Evolutionary conservation across 257 asterid species (phyloP).

Genomic region (Solanum sitiens): DNA sequence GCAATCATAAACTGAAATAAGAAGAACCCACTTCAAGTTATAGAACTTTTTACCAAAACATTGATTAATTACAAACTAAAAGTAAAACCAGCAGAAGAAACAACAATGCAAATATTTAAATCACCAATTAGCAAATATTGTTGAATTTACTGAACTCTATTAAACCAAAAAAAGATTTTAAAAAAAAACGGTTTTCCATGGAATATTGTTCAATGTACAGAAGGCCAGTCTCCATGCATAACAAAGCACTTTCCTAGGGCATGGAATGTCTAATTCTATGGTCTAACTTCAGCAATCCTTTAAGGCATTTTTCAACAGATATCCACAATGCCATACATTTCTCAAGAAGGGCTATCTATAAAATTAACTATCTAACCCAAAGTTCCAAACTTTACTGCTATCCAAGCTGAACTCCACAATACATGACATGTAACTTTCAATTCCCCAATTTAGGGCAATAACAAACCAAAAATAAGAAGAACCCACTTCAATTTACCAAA

Average conservation of each 20-base stretch:
- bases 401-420: not conserved
- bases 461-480: not conserved
- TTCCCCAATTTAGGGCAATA: not conserved
- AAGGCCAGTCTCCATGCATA: not conserved
- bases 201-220: not conserved
- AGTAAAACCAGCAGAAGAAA: not conserved
- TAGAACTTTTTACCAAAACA: not conserved
- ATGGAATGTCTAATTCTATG: not conserved
- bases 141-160: not conserved
- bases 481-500: not conserved
- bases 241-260: not conserved
- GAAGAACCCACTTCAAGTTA: not conserved
- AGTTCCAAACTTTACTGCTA: not conserved
- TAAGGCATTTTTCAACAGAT: not conserved
- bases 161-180: not conserved
- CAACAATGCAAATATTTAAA: conserved; percentile 6
- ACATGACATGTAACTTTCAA: not conserved
- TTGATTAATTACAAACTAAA: not conserved
- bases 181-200: not conserved
- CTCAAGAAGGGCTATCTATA: not conserved
- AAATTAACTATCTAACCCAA: not conserved
- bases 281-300: not conserved
- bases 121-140: not conserved
- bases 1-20: not conserved
- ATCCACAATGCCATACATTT: not conserved